phyloP scores from a whole-genome alignment of 805 yeast species.

The Wickerhamiella parazyma region DNA sequence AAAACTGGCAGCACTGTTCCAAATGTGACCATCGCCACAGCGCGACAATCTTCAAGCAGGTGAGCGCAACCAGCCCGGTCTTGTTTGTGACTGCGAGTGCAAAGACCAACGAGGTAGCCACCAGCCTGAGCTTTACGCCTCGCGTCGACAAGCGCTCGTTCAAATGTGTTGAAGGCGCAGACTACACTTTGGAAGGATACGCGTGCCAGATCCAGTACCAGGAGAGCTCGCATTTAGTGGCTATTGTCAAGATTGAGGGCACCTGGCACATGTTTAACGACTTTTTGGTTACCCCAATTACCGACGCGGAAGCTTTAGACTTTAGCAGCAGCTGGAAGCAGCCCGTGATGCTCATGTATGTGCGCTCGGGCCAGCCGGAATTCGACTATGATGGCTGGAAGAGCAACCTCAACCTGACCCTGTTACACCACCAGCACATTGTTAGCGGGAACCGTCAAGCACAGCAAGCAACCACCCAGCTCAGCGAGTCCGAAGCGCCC shows the following conservation, averaged over 20 bases:
- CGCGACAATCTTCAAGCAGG: conserved; percentile 39
- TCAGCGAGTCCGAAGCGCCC: conserved; percentile 28
- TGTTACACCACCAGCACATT: conserved; percentile 63
- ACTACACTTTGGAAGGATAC: conserved; percentile 25
- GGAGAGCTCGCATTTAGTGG: conserved; percentile 26
- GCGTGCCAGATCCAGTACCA: conserved; percentile 25
- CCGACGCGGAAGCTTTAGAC: conserved; percentile 66
- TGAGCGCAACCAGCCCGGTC: conserved; percentile 49
- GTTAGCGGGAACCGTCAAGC: conserved; percentile 53
- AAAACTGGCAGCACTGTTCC: conserved; percentile 33
- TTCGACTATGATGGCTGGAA: conserved; percentile 40
- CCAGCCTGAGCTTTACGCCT: not conserved
- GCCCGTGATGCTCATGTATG: conserved; percentile 31
- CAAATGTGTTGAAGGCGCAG: conserved; percentile 11
- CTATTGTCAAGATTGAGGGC: conserved; percentile 22
- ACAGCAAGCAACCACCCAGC: conserved; percentile 46
- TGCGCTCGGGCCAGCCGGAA: conserved; percentile 7
- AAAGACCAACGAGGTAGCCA: not conserved
- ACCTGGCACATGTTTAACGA: conserved; percentile 83
- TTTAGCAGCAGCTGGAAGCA: conserved; percentile 67
- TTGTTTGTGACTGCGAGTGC: conserved; percentile 22
- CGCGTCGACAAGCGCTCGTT: conserved; percentile 14
- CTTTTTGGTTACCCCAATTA: conserved; percentile 65
- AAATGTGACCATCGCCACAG: conserved; percentile 38
- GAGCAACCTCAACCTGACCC: conserved; percentile 40